Evolutionary conservation across 768 basidiomycete genomes (phyloP), one percentile per base, ranked within the genome.

Genomic region (Lentinula sp.): DNA sequence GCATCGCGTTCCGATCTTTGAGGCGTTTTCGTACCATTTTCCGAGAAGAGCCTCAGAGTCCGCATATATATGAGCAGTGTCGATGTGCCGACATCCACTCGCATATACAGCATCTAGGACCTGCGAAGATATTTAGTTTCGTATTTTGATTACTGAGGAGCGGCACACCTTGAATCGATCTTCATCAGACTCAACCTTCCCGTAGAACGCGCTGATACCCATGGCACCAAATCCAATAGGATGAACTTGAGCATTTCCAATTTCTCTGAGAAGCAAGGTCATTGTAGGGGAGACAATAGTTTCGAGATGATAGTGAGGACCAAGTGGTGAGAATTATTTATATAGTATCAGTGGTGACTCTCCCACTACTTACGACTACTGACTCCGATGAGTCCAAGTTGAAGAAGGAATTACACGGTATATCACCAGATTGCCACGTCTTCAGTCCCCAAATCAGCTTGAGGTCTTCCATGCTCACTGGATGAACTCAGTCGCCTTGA

Each of bases 11-110:
- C 37, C 33, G 20, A 48, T 48, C 46, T 6, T 20, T 28, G 10
- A 54, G 15, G 20, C 18, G 37, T 35, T 15, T 18, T 51, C 28
- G 20, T 43, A 75, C 76, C 78, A 82, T 69, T 79, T 79, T 1
- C 80, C 79, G 37, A 81, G 63, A 1, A 80, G 56, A 0, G 75
- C 77, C 67, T 78, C 79, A 32, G 72, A 77, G 54, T 80, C 76
- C 3, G 23, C 74, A 62, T 83, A 84, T 0, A 79, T 63, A 63
- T 81, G 73, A 2, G 81, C 74, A 8, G 79, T 76, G 62, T 85
- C 83, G 81, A 81, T 82, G 67, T 63, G 62, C 9, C 32, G 51
- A 45, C 18, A 53, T 15, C 62, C 62, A 18, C 23, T 41, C 10
- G 4, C 71, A 49, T 76, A 72, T 0, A 75, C 70, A 1, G 69